Base-by-base conservation (phyloP, 1,284 basidiomycete species). In the Boletellus sp. region DNA sequence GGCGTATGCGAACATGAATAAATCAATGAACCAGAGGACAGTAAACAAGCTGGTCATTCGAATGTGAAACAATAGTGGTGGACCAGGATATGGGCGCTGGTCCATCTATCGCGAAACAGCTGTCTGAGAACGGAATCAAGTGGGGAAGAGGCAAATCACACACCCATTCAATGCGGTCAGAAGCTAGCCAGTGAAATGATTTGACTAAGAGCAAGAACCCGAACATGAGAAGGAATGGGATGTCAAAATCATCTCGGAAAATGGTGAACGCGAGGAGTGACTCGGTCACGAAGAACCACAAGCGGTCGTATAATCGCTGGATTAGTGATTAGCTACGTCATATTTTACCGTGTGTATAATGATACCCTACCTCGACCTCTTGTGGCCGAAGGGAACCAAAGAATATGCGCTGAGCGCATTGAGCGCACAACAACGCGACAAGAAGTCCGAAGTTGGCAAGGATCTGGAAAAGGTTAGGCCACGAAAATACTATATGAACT, bases 241-340 rank as follows among this genome's bases (percentile, higher is more conserved):
- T 82, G 69, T 97, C 91, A 68, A 94, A 93, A 69, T 93, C 91
- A 68, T 94, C 90, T 52, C 94, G 81, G 74, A 99, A 99, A 61
- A 98, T 97, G 28, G 96, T 96, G 66, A 98, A 89, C 3, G 96
- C 96, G 44, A 99, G 76, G 37, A 99, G 77, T 7, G 92, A 95
- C 69, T 99, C 96, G 1, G 95, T 98, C 50, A 98, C 83, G 70
- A 97, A 97, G 74, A 96, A 95, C 96, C 97, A 98, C 40, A 93
- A 80, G 55, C 92, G 81, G 67, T 99, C 96, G 70, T 97, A 97
- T 1, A 99, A 77, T 42, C 95, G 89, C 92, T 95, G 65, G 3
- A 50, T 35, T 11, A 24, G 40, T 41, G 5, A 44, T 53, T 44
- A 51, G 45, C 26, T 38, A 40, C 24, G 39, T 30, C 48, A 18